Percentiles rank a stretch among this genome's conserved stretches.
Evolutionary conservation across 129 eudicot species (phyloP).

Genomic region (Erigeron canadensis): DNA sequence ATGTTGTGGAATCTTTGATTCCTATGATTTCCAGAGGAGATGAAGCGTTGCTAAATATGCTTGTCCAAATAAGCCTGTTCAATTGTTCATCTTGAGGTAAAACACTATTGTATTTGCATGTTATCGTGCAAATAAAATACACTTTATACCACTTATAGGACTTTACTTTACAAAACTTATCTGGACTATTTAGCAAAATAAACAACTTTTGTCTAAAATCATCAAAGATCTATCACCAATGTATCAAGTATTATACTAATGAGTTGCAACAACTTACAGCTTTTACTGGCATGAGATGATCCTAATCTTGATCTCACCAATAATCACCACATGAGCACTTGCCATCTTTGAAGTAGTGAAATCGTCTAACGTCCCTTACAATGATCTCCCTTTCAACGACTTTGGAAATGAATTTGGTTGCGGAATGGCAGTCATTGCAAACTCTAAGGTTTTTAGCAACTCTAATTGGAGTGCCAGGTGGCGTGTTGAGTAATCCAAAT

Average conservation of each 20-base stretch:
- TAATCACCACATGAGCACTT: conserved; percentile 47
- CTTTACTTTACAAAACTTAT: conserved; percentile 9
- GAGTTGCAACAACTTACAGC: conserved; percentile 1
- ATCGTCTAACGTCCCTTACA: conserved; percentile 43
- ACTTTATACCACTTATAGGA: neutral
- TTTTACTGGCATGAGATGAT: neutral
- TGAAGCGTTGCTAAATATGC: too few species aligned
- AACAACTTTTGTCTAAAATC: neutral
- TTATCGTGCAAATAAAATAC: neutral
- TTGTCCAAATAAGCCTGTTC: too few species aligned
- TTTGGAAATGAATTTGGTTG: conserved; percentile 48
- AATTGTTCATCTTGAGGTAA: too few species aligned
- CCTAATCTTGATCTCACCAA: conserved; percentile 33
- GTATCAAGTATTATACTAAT: neutral
- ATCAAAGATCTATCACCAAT: neutral
- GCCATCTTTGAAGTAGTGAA: conserved; percentile 44
- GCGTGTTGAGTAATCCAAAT: conserved; percentile 68
- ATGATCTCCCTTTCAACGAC: conserved; percentile 44
- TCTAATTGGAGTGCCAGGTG: conserved; percentile 66
- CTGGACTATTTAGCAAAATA: neutral
- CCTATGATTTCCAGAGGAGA: too few species aligned
- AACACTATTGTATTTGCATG: neutral
- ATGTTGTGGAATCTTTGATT: too few species aligned
- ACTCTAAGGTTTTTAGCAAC: conserved; percentile 81
- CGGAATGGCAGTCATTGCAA: conserved; percentile 76